Percentiles rank a stretch among this genome's conserved stretches.
phyloP scores from a whole-genome alignment of 495 filamentous ascomycete species.

The Daldinia childiae region DNA sequence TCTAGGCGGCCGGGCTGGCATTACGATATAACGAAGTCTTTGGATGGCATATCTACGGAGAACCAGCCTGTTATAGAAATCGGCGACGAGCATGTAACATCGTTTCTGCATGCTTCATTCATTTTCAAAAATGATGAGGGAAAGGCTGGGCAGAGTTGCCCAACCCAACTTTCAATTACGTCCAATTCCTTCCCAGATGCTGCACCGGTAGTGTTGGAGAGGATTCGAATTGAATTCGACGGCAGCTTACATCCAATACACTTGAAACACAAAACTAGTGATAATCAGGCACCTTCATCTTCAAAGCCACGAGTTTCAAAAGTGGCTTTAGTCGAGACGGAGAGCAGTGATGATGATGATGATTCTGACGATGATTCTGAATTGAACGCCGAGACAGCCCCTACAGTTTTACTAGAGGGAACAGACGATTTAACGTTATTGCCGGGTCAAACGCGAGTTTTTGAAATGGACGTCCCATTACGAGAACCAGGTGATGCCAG shows the following conservation, averaged over 20 bases:
- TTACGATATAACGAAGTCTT: conserved; percentile 77
- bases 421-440: conserved; percentile 71
- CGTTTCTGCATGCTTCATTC: conserved; percentile 76
- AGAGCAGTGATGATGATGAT: conserved; percentile 25
- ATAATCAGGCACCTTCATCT: conserved; percentile 8
- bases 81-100: conserved; percentile 71
- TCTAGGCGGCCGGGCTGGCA: conserved; percentile 67
- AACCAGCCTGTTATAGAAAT: conserved; percentile 72
- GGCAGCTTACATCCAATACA: conserved; percentile 71
- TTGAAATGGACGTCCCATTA: conserved; percentile 74
- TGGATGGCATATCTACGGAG: conserved; percentile 64
- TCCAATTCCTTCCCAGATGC: conserved; percentile 73
- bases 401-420: conserved; percentile 31
- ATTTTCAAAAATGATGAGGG: conserved; percentile 78
- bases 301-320: conserved; percentile 39
- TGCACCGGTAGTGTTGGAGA: conserved; percentile 69
- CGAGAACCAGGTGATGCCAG: conserved; percentile 82
- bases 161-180: conserved; percentile 74
- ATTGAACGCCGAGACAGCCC: conserved; percentile 6
- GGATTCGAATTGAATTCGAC: conserved; percentile 72
- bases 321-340: conserved; percentile 42
- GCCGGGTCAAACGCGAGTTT: conserved; percentile 74
- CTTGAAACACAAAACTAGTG: conserved; percentile 49
- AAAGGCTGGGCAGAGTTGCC: conserved; percentile 81
- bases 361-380: conserved; percentile 38